These are phyloP conservation scores for Tolypocladium amazonense DNA, from an alignment of 2,329 filamentous ascomycete species.

Conservation along the genomic window DNA sequence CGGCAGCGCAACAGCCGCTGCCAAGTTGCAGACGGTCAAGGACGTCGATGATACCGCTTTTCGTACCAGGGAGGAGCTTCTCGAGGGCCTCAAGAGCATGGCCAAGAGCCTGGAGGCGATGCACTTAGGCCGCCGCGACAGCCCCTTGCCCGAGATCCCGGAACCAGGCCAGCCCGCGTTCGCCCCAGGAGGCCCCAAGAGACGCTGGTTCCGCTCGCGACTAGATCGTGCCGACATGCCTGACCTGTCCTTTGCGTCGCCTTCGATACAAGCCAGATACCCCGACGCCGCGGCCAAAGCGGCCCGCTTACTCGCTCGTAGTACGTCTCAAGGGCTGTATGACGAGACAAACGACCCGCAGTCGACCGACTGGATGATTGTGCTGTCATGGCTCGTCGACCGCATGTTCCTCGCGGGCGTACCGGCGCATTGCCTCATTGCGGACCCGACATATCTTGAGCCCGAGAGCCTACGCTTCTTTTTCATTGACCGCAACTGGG, in stretches of 20 bases:
- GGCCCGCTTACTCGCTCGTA: neutral
- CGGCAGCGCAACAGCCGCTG: neutral
- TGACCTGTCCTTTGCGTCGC: neutral
- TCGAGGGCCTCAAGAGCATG: neutral
- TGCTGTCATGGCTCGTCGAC: slow-evolving; percentile 26
- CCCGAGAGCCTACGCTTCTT: slow-evolving; percentile 32
- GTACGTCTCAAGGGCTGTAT: slow-evolving; percentile 1
- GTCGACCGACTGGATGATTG: slow-evolving; percentile 24
- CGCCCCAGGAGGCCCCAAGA: neutral
- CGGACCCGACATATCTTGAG: slow-evolving; percentile 23
- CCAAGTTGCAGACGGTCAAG: slow-evolving; percentile 1
- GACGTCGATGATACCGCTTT: slow-evolving; percentile 1
- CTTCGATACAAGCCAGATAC: neutral
- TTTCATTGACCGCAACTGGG: slow-evolving; percentile 31
- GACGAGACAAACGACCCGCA: slow-evolving; percentile 17
- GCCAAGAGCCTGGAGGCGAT: too few relatives aligned
- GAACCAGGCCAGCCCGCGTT: neutral
- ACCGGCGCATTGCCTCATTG: slow-evolving; percentile 28
- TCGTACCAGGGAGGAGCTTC: slow-evolving; percentile 2
- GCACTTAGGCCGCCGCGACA: neutral
- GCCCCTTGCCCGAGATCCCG: neutral
- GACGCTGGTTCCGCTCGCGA: slow-evolving; percentile 1
- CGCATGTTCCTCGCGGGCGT: slow-evolving; percentile 23
- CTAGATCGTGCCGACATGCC: neutral
- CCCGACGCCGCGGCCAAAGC: neutral